A percentile compares a stretch with the other conserved stretches of the same genome.
Conservation (phyloP, 2,329 filamentous ascomycete genomes). For the Aspergillaceae sp. region DNA sequence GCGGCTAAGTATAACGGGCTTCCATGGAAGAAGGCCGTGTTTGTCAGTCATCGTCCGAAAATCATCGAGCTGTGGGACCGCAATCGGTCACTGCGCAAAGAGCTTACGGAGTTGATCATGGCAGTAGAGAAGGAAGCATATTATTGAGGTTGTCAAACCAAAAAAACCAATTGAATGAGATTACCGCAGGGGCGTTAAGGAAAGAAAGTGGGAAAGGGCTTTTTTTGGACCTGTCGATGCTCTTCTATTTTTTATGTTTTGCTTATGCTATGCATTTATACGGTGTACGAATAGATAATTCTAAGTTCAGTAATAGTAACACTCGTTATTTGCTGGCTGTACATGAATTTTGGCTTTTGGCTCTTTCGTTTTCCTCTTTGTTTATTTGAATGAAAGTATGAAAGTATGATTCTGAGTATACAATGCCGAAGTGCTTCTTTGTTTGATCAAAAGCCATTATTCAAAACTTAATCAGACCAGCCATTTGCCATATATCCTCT, state of each 20-base stretch:
- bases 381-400: too few relatives aligned
- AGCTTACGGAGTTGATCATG: constrained; percentile 36
- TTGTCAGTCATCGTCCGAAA: constrained; percentile 30
- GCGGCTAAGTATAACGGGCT: constrained; percentile 21
- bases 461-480: too few relatives aligned
- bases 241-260: neutral
- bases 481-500: too few relatives aligned
- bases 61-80: constrained; percentile 33
- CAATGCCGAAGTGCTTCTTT: too few relatives aligned
- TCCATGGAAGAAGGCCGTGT: constrained; percentile 33
- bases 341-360: too few relatives aligned
- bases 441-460: too few relatives aligned
- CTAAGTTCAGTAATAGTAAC: too few relatives aligned
- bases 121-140: constrained; percentile 34
- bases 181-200: neutral
- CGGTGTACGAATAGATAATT: neutral
- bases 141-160: constrained; percentile 13
- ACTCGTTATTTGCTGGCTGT: too few relatives aligned
- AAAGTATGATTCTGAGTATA: too few relatives aligned
- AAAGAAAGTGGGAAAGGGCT: neutral
- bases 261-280: neutral
- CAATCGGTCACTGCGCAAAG: constrained; percentile 34
- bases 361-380: too few relatives aligned
- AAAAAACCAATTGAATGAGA: neutral
- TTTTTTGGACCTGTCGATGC: neutral